Percentiles rank a stretch among this genome's conserved stretches.
Conservation (phyloP, 225 moss, liverwort and hornwort genomes). For the Neckera pumila region DNA sequence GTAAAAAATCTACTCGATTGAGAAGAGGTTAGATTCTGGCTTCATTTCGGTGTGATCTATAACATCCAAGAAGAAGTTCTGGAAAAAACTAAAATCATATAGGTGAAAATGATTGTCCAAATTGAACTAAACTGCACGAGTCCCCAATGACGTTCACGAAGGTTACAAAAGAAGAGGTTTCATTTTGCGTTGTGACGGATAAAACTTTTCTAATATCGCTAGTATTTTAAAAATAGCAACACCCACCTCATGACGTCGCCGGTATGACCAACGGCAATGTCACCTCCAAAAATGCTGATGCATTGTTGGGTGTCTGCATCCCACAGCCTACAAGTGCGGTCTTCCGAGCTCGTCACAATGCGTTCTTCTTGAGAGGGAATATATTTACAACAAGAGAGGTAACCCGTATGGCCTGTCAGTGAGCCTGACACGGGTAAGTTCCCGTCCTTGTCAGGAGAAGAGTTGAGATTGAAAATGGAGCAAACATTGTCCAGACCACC, state of each 20-base stretch:
- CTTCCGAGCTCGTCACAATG: constrained; percentile 87
- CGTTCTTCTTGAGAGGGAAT: constrained; percentile 64
- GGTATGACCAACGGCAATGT: constrained; percentile 59
- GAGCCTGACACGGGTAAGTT: constrained; percentile 52
- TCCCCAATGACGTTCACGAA: background rate
- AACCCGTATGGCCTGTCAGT: constrained; percentile 68
- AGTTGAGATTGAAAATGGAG: constrained; percentile 80
- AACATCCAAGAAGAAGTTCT: background rate
- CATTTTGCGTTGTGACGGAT: background rate
- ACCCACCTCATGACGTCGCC: constrained; percentile 95
- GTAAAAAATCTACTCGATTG: background rate
- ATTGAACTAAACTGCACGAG: background rate
- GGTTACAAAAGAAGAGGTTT: background rate
- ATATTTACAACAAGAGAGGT: constrained; percentile 93
- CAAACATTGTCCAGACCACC: constrained; percentile 94
- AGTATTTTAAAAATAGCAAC: background rate
- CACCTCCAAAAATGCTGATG: constrained; percentile 71
- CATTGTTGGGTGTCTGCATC: constrained; percentile 55
- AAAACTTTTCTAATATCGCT: background rate
- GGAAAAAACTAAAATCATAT: background rate
- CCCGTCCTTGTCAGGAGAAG: constrained; percentile 59
- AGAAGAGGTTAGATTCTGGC: background rate
- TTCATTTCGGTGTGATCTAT: background rate
- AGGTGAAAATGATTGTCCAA: background rate
- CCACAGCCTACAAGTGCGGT: constrained; percentile 95